Evolutionary conservation across 805 yeast genomes (phyloP).

Genomic region (Saccharomycopsis sp.): DNA sequence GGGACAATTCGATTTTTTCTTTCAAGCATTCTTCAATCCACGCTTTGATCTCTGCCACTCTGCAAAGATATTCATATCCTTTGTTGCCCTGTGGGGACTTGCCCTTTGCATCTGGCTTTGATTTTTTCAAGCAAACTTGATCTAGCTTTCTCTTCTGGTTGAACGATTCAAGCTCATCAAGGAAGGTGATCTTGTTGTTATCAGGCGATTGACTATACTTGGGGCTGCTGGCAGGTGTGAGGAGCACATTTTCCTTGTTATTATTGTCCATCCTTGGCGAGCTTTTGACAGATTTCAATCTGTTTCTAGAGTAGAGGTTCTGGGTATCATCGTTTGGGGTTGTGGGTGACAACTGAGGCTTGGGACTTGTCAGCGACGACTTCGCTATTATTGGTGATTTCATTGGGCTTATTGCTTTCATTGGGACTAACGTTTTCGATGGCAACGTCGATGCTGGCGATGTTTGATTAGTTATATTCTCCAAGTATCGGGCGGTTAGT

Average conservation of each 20-base stretch:
- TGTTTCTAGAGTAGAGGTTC: constrained; percentile 8
- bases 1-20: constrained; percentile 47
- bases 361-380: constrained; percentile 1
- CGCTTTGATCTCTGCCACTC: constrained; percentile 66
- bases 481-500: constrained; percentile 16
- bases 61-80: constrained; percentile 72
- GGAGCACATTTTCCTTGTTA: constrained; percentile 4
- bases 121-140: constrained; percentile 8
- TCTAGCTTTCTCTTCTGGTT: constrained; percentile 9
- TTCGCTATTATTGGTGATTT: constrained; percentile 10
- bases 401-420: not conserved
- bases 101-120: constrained; percentile 8
- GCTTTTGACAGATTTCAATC: not conserved
- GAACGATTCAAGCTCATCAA: constrained; percentile 12
- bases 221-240: not conserved
- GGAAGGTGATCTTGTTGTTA: not conserved
- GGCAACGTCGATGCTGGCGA: not conserved
- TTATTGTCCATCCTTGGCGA: not conserved
- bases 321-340: not conserved
- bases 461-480: constrained; percentile 14
- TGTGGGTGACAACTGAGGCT: not conserved
- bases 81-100: constrained; percentile 22
- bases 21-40: constrained; percentile 68
- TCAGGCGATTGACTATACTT: not conserved
- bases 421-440: constrained; percentile 2